Evolutionary conservation across 73 alveolate genomes (phyloP).

Genomic region (Diophrys appendiculata): DNA sequence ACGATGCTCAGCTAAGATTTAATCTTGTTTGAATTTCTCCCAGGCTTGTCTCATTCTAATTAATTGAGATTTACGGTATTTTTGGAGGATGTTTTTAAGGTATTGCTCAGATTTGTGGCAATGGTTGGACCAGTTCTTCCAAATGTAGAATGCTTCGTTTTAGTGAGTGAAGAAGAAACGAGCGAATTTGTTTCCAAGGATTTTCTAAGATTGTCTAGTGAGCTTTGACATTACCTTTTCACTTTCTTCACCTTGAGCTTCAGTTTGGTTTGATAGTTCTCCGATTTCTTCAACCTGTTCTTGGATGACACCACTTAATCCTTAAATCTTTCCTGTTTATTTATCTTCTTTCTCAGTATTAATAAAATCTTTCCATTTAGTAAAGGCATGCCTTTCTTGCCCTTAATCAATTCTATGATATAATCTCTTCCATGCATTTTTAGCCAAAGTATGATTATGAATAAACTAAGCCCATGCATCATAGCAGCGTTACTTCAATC

Average conservation of each 20-base stretch:
- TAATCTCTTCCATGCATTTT: slow-evolving; percentile 1
- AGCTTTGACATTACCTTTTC: neutral
- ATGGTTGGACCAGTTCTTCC: slow-evolving; percentile 24
- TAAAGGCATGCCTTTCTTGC: neutral
- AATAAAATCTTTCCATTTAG: neutral
- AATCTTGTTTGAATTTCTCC: slow-evolving; percentile 21
- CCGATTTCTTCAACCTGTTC: neutral
- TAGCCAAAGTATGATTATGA: neutral
- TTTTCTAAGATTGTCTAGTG: slow-evolving; percentile 15
- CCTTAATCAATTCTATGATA: neutral
- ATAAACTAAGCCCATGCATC: neutral
- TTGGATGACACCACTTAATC: neutral
- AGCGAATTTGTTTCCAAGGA: slow-evolving; percentile 37
- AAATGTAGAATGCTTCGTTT: slow-evolving; percentile 35
- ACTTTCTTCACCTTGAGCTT: neutral
- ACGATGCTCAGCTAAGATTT: slow-evolving; percentile 16
- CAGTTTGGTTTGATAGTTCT: neutral
- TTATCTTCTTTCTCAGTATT: neutral
- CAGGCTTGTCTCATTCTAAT: slow-evolving; percentile 27
- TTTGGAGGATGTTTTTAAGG: slow-evolving; percentile 20
- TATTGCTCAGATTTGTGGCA: slow-evolving; percentile 17
- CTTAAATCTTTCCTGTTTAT: neutral
- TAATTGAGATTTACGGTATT: slow-evolving; percentile 7
- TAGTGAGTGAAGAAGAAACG: slow-evolving; percentile 23
- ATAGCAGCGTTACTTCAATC: neutral